A percentile compares a stretch with the other conserved stretches of the same genome.
These are phyloP conservation scores for Nymphaea thermarum DNA, from an alignment of 164 flowering plant species.

Conservation along the genomic window DNA sequence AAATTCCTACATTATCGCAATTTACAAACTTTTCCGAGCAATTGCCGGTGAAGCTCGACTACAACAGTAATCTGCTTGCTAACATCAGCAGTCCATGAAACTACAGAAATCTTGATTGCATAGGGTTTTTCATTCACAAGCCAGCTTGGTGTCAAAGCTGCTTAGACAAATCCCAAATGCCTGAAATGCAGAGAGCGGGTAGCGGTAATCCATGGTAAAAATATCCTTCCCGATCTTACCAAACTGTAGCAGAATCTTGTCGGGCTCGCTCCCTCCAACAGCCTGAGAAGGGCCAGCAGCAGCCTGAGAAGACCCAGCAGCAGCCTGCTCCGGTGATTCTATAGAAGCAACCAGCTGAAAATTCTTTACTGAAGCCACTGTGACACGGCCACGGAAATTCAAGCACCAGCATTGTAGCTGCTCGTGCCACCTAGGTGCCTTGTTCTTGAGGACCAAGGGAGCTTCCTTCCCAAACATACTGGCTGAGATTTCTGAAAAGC, in stretches of 20 bases:
- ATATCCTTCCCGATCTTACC: conserved; percentile 75
- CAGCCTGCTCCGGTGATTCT: conserved; percentile 7
- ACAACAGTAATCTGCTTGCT: not conserved
- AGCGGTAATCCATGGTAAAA: conserved; percentile 27
- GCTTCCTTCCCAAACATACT: conserved; percentile 15
- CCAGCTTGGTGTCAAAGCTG: conserved; percentile 27
- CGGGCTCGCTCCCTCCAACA: conserved; percentile 15
- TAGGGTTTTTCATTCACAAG: conserved; percentile 40
- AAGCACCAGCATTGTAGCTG: conserved; percentile 10
- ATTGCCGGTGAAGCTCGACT: not conserved
- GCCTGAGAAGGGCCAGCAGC: conserved; percentile 6
- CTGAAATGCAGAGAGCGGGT: conserved; percentile 72
- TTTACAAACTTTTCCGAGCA: not conserved
- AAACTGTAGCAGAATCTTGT: conserved; percentile 61
- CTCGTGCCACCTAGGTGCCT: conserved; percentile 13
- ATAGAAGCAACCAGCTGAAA: conserved; percentile 60
- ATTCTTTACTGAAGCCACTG: conserved; percentile 73
- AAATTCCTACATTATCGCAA: not conserved
- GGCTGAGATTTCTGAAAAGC: conserved; percentile 6
- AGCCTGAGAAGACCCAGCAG: not conserved
- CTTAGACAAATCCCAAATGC: conserved; percentile 67
- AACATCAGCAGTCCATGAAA: not conserved
- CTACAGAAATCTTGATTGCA: not conserved
- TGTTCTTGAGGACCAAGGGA: conserved; percentile 43
- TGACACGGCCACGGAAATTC: conserved; percentile 42